phyloP scores from a whole-genome alignment of 2,329 filamentous ascomycete genomes.

The Exophiala phaeomuriformis region DNA sequence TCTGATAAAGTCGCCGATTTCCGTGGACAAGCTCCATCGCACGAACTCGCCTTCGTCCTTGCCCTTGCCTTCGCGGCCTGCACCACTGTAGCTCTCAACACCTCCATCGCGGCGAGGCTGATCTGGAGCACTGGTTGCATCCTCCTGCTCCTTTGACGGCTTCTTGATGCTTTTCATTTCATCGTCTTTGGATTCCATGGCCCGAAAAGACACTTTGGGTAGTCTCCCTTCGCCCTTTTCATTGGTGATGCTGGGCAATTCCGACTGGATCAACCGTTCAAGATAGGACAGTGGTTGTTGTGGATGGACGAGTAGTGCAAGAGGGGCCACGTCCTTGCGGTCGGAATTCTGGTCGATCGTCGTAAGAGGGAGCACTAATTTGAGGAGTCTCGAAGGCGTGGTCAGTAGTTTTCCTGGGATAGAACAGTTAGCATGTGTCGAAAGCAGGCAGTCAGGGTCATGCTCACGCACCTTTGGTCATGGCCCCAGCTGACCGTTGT shows the following conservation, averaged over 20 bases:
- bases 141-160: slow-evolving; percentile 37
- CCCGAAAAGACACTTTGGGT: slow-evolving; percentile 70
- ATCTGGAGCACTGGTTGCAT: slow-evolving; percentile 31
- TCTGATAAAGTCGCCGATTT: slow-evolving; percentile 88
- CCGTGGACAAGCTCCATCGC: slow-evolving; percentile 79
- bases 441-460: neutral
- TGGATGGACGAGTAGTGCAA: slow-evolving; percentile 78
- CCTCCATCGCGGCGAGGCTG: slow-evolving; percentile 48
- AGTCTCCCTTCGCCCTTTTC: slow-evolving; percentile 60
- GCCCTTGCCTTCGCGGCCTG: slow-evolving; percentile 54
- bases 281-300: slow-evolving; percentile 88
- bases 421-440: neutral
- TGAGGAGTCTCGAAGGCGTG: slow-evolving; percentile 71
- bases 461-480: slow-evolving; percentile 54
- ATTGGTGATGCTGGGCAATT: slow-evolving; percentile 61
- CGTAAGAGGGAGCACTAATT: slow-evolving; percentile 69
- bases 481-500: slow-evolving; percentile 47
- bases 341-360: slow-evolving; percentile 53
- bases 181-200: slow-evolving; percentile 64
- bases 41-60: slow-evolving; percentile 58
- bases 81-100: slow-evolving; percentile 64
- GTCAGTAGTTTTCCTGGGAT: slow-evolving; percentile 64
- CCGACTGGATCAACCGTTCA: slow-evolving; percentile 79
- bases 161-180: slow-evolving; percentile 39
- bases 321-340: slow-evolving; percentile 67